phyloP scores from a whole-genome alignment of 768 basidiomycete genomes.

The Leccinum boreale region DNA sequence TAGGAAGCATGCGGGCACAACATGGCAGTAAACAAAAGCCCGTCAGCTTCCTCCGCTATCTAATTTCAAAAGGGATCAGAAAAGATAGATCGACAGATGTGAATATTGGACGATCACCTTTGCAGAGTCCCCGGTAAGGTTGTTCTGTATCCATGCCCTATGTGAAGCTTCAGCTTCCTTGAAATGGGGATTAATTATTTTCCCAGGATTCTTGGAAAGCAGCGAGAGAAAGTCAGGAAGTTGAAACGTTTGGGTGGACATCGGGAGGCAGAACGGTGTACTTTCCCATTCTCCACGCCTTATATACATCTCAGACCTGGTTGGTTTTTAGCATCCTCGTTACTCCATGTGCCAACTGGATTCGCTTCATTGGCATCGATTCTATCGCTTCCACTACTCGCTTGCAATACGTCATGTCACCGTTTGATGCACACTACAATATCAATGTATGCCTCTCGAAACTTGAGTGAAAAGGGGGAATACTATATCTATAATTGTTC shows the following conservation, averaged over 20 bases:
- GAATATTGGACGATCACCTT: neutral
- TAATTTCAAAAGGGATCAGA: neutral
- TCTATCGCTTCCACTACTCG: no score
- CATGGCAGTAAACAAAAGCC: neutral
- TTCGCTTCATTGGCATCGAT: no score
- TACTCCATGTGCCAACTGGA: no score
- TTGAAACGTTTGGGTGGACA: neutral
- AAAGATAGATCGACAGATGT: neutral
- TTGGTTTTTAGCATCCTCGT: no score
- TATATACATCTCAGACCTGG: neutral
- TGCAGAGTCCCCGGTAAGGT: neutral
- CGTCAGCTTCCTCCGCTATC: neutral
- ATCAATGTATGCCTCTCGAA: no score
- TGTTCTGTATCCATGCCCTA: neutral
- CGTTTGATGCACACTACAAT: no score
- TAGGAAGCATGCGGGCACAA: neutral
- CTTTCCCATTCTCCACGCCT: neutral
- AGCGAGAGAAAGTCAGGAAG: neutral
- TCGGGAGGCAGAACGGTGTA: neutral
- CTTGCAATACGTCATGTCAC: no score
- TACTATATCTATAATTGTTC: no score
- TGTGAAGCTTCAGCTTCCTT: neutral
- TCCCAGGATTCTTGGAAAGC: neutral
- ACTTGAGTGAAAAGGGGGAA: no score
- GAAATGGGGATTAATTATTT: neutral